Conservation (phyloP, 2,329 filamentous ascomycete genomes). For the Leptoxyphium fumago region DNA sequence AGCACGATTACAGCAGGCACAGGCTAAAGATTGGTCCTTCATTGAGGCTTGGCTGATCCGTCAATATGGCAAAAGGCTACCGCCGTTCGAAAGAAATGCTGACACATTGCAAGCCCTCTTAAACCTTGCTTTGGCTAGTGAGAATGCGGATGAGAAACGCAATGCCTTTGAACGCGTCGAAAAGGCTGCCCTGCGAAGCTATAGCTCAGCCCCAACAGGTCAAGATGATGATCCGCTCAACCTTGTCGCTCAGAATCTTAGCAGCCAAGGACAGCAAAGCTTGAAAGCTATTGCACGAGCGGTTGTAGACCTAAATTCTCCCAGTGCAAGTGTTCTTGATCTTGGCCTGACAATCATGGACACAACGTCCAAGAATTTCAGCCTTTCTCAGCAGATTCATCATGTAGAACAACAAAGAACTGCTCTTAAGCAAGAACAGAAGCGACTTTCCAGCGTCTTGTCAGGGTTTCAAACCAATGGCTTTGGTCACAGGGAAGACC, state of each 20-base stretch:
- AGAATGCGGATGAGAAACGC: conserved; percentile 59
- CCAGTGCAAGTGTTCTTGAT: conserved; percentile 21
- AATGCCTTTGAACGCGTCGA: conserved; percentile 44
- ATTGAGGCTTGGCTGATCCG: conserved; percentile 69
- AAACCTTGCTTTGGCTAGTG: conserved; percentile 59
- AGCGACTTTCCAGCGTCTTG: conserved; percentile 9
- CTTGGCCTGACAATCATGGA: conserved; percentile 23
- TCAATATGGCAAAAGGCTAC: conserved; percentile 50
- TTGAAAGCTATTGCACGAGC: not conserved
- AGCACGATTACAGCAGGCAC: conserved; percentile 60
- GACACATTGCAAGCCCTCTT: conserved; percentile 67
- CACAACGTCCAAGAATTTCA: conserved; percentile 14
- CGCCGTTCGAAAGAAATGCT: conserved; percentile 71
- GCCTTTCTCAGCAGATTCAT: conserved; percentile 14
- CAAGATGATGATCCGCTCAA: conserved; percentile 19
- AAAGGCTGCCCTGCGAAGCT: conserved; percentile 36
- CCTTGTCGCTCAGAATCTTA: not conserved
- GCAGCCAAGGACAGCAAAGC: not conserved
- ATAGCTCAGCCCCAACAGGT: conserved; percentile 5
- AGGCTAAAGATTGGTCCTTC: conserved; percentile 82
- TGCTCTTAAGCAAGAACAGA: conserved; percentile 12
- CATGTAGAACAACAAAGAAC: conserved; percentile 10
- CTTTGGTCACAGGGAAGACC: conserved; percentile 34
- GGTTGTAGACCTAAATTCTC: not conserved
- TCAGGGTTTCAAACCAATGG: conserved; percentile 11